Percentiles rank a stretch among this genome's conserved stretches.
These are phyloP conservation scores for Macroventuria anomochaeta DNA, from an alignment of 2,329 filamentous ascomycete species.

Conservation along the genomic window DNA sequence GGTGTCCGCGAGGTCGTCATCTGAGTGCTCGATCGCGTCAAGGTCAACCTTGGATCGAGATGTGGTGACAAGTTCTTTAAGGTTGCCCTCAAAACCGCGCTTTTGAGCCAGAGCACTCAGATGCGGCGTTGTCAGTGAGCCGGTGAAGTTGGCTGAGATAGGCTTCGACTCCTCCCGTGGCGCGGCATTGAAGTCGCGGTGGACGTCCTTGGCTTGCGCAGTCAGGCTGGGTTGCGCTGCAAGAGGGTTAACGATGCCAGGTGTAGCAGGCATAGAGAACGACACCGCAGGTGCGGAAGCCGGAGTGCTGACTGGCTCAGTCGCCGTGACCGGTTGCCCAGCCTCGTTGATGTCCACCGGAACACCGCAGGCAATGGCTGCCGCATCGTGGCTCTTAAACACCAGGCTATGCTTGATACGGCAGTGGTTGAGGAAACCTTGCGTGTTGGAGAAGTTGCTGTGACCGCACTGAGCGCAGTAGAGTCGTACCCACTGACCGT, in stretches of 20 bases:
- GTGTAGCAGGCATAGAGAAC: conserved; percentile 36
- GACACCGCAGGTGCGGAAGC: conserved; percentile 38
- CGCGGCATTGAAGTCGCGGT: conserved; percentile 36
- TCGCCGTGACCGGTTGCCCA: conserved; percentile 42
- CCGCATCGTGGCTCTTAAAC: conserved; percentile 95
- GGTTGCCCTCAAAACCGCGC: conserved; percentile 51
- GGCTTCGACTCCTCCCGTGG: conserved; percentile 26
- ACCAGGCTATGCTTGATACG: conserved; percentile 92
- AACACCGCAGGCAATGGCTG: conserved; percentile 85
- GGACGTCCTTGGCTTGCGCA: conserved; percentile 39
- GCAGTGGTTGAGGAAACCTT: conserved; percentile 99
- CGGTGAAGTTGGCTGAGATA: conserved; percentile 38
- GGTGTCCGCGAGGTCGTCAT: conserved; percentile 44
- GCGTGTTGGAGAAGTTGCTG: conserved; percentile 92
- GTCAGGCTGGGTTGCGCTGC: conserved; percentile 35
- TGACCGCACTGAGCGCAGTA: conserved; percentile 86
- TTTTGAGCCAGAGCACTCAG: conserved; percentile 51
- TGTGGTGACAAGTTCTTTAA: conserved; percentile 47
- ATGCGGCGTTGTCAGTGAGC: conserved; percentile 51
- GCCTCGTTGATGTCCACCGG: conserved; percentile 73
- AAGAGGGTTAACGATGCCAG: conserved; percentile 47
- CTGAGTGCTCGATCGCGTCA: conserved; percentile 43
- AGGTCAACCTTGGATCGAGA: conserved; percentile 47
- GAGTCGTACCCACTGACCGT: conserved; percentile 86
- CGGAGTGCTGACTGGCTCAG: conserved; percentile 38